Evolutionary conservation across 345 rosid genomes (phyloP), one percentile per base, ranked within the genome.

Genomic region (Geranium brycei): DNA sequence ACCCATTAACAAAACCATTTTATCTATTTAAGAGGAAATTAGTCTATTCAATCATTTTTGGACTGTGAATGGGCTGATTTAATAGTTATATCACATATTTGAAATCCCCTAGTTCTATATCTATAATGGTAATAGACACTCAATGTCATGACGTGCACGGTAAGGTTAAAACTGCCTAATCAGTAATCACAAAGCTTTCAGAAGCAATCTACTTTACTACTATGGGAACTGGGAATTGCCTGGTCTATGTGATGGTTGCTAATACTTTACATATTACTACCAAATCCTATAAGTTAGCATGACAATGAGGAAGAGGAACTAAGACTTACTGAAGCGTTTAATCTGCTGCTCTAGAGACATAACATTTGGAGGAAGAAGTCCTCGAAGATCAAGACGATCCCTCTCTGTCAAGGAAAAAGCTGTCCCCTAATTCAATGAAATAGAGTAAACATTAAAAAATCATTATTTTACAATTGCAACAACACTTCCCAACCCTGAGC

Each of bases 321-420:
- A 11, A 18, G 68, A 76, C 89, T 79, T 68, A 92, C 99, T 83
- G 74, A 89, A 92, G 66, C 98, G 99, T 16, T 81, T 78, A 63
- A 92, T 92, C 67, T 92, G 99, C 76, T 89, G 99, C 1, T 85
- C 82, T 41, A 93, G 69, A 64, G 90, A 73, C 99, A 90, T 82
- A 23, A 87, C 83, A 68, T 78, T 86, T 2, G 99, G 95, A 66
- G 99, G 99, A 53, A 93, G 97, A 69, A 93, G 88, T 16, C 99
- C 99, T 19, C 99, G 88, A 19, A 93, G 95, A 75, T 93, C 97
- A 4, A 89, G 90, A 63, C 97, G 96, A 51, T 90, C 90, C 68
- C 99, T 79, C 70, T 93, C 99, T 23, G 99, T 93, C 80, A 89
- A 83, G 7, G 97, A 85, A 76, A 93, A 92, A 1, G 95, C 95